Percentiles rank a stretch among this genome's conserved stretches.
Evolutionary conservation across 192 early-diverging fungal genomes (phyloP).

Genomic region (Allomyces macrogynus): DNA sequence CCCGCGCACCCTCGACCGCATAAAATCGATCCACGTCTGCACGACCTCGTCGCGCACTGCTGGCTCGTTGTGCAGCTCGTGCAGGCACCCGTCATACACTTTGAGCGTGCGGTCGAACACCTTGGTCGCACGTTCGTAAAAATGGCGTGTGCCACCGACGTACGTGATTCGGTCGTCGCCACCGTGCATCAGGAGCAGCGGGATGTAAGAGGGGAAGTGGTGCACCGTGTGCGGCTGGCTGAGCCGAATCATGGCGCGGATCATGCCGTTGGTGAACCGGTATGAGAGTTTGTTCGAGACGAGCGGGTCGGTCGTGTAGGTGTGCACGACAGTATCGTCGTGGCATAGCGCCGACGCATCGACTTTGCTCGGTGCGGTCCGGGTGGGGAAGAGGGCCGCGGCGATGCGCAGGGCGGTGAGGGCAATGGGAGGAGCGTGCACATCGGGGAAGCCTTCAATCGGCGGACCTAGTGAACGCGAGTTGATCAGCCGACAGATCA

Average conservation of each 20-base stretch:
- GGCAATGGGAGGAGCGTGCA: constrained; percentile 10
- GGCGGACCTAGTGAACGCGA: constrained; percentile 9
- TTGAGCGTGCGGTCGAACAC: background rate
- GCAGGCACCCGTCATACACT: background rate
- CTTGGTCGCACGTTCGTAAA: background rate
- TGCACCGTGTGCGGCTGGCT: background rate
- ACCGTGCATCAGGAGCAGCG: background rate
- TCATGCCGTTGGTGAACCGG: background rate
- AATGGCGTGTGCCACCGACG: background rate
- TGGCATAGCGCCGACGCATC: constrained; percentile 22
- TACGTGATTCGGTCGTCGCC: background rate
- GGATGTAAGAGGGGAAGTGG: background rate
- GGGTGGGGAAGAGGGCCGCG: constrained; percentile 19
- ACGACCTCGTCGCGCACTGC: background rate
- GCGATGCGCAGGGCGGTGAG: constrained; percentile 12
- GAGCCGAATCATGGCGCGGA: constrained; percentile 10
- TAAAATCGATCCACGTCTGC: background rate
- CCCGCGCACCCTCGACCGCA: background rate
- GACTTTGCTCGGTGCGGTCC: constrained; percentile 16
- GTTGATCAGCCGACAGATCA: constrained; percentile 27
- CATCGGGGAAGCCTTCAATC: constrained; percentile 9
- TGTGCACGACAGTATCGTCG: constrained; percentile 16
- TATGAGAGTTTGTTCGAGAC: background rate
- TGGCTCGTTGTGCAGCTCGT: background rate
- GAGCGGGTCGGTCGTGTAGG: constrained; percentile 30